Percentiles rank a stretch among this genome's conserved stretches.
These are phyloP conservation scores for Spathaspora hagerdaliae DNA, from an alignment of 805 yeast genomes.

Conservation along the genomic window DNA sequence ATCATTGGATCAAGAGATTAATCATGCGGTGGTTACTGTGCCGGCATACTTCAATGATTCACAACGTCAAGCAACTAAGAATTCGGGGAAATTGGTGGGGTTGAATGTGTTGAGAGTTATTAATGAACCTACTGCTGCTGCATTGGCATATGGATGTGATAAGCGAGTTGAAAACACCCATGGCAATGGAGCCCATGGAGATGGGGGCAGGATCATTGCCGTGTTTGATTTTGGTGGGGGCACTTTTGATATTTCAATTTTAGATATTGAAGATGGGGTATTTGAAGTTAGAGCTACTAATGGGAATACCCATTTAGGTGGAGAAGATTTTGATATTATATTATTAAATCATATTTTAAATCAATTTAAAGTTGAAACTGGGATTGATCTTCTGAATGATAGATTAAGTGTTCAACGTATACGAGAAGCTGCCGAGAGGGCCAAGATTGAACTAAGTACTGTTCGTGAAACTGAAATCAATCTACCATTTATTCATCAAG, in stretches of 20 bases:
- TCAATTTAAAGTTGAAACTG: conserved; percentile 49
- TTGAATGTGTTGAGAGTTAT: conserved; percentile 70
- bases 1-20: conserved; percentile 41
- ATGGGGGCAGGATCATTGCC: conserved; percentile 39
- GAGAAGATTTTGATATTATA: conserved; percentile 78
- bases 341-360: conserved; percentile 55
- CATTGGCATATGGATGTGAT: conserved; percentile 75
- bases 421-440: conserved; percentile 74
- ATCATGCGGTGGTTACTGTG: conserved; percentile 77
- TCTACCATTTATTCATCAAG: conserved; percentile 64
- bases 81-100: conserved; percentile 74
- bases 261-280: conserved; percentile 76
- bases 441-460: conserved; percentile 72
- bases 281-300: conserved; percentile 80
- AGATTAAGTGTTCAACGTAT: conserved; percentile 67
- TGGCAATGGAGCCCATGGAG: no score
- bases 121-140: conserved; percentile 86
- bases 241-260: conserved; percentile 74
- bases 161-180: conserved; percentile 38
- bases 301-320: conserved; percentile 83
- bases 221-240: conserved; percentile 84
- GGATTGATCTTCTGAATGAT: conserved; percentile 46
- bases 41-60: conserved; percentile 80
- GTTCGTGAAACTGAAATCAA: conserved; percentile 57
- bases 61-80: conserved; percentile 80